Evolutionary conservation across 2,329 filamentous ascomycete genomes (phyloP).

Genomic region (Penicillium sp.): DNA sequence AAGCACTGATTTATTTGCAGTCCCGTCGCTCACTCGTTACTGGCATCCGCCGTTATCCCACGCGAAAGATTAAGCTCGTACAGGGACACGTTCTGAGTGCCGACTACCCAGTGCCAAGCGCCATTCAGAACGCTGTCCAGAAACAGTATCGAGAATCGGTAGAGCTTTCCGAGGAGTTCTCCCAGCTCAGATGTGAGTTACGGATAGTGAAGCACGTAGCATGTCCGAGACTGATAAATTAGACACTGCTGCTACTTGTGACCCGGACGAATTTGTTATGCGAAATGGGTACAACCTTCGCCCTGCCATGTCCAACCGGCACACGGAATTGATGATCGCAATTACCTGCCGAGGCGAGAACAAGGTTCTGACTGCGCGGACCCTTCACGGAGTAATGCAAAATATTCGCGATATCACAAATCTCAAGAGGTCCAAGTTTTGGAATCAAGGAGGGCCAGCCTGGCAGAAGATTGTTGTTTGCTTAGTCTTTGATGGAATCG

Average conservation of each 20-base stretch:
- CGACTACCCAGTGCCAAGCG: constrained; percentile 96
- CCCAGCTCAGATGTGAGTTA: constrained; percentile 81
- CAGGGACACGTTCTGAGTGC: constrained; percentile 95
- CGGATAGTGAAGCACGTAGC: not conserved
- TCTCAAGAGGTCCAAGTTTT: constrained; percentile 96
- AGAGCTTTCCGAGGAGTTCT: constrained; percentile 85
- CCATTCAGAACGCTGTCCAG: constrained; percentile 96
- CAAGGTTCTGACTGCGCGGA: constrained; percentile 87
- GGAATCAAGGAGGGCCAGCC: constrained; percentile 96
- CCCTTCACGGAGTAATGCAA: constrained; percentile 95
- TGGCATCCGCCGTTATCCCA: constrained; percentile 81
- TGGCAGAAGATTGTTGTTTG: constrained; percentile 99
- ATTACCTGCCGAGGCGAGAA: constrained; percentile 99
- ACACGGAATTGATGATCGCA: constrained; percentile 93
- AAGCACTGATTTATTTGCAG: constrained; percentile 53
- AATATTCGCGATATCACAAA: constrained; percentile 98
- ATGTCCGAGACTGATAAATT: not conserved
- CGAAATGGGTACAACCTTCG: constrained; percentile 99
- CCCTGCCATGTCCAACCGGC: constrained; percentile 96
- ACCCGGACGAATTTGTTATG: constrained; percentile 95
- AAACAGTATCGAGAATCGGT: constrained; percentile 84
- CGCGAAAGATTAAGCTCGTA: constrained; percentile 95
- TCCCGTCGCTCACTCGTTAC: constrained; percentile 71
- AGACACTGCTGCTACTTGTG: constrained; percentile 93
- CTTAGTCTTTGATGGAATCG: constrained; percentile 94